Evolutionary conservation across 345 rosid genomes (phyloP).

Genomic region (Anastatica hierochuntica): DNA sequence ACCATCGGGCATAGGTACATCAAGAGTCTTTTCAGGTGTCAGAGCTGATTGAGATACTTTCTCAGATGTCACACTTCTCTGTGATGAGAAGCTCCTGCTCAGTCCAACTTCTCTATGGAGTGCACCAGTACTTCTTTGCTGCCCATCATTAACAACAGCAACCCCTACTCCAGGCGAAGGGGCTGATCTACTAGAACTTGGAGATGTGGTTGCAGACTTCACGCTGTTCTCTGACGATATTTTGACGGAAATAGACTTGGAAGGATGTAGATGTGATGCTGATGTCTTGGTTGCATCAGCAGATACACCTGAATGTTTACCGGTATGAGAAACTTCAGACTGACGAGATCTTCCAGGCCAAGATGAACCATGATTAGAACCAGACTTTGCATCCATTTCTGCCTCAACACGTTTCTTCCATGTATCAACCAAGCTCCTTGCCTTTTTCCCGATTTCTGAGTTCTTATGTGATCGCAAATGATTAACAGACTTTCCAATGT

Average conservation of each 20-base stretch:
- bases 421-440: conserved; percentile 84
- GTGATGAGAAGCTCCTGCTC: conserved; percentile 41
- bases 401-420: conserved; percentile 99
- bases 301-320: conserved; percentile 44
- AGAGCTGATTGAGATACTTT: conserved; percentile 40
- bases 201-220: conserved; percentile 45
- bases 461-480: conserved; percentile 74
- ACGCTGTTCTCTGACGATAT: conserved; percentile 37
- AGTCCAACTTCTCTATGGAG: conserved; percentile 44
- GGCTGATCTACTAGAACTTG: conserved; percentile 41
- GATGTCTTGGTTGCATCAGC: conserved; percentile 51
- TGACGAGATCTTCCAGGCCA: conserved; percentile 60
- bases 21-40: conserved; percentile 46
- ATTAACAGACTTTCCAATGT: conserved; percentile 90
- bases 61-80: conserved; percentile 40
- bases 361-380: conserved; percentile 50
- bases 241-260: conserved; percentile 50
- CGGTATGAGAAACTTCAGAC: conserved; percentile 59
- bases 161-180: conserved; percentile 35
- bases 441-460: conserved; percentile 80
- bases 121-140: conserved; percentile 31
- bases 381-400: conserved; percentile 85
- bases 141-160: conserved; percentile 43
- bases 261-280: conserved; percentile 42
- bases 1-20: conserved; percentile 42